phyloP scores from a whole-genome alignment of 1,139 yeast species.

The Meyerozyma carpophila region DNA sequence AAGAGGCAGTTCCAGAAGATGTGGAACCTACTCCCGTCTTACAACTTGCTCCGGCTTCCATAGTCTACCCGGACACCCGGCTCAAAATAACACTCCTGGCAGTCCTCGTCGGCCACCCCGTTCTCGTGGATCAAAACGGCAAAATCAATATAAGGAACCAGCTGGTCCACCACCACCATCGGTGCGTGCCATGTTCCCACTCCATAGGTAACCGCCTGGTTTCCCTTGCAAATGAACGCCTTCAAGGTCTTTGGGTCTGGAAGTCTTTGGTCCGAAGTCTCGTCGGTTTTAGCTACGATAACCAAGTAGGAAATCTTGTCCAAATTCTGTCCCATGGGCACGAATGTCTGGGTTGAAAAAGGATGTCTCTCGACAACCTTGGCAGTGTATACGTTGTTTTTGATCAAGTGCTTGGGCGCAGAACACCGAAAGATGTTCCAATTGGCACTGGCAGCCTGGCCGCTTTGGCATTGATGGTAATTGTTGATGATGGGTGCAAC shows the following conservation, averaged over 20 bases:
- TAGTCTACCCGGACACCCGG: slow-evolving; percentile 51
- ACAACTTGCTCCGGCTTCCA: slow-evolving; percentile 5
- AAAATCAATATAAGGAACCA: slow-evolving; percentile 58
- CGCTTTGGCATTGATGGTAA: slow-evolving; percentile 43
- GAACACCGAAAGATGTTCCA: slow-evolving; percentile 83
- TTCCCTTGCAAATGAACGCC: slow-evolving; percentile 75
- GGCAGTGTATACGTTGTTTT: slow-evolving; percentile 39
- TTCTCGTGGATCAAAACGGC: slow-evolving; percentile 83
- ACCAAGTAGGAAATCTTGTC: slow-evolving; percentile 59
- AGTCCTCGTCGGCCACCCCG: slow-evolving; percentile 73
- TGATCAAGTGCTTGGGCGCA: slow-evolving; percentile 61
- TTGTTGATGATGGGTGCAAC: slow-evolving; percentile 65
- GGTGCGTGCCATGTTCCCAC: slow-evolving; percentile 80
- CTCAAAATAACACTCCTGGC: slow-evolving; percentile 69
- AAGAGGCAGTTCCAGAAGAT: too few species aligned
- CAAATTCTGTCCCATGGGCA: slow-evolving; percentile 73
- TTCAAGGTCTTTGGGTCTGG: slow-evolving; percentile 58
- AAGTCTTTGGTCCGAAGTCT: slow-evolving; percentile 28
- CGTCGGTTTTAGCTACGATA: slow-evolving; percentile 64
- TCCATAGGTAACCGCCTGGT: slow-evolving; percentile 87
- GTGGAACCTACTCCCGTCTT: too few species aligned
- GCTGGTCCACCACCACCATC: slow-evolving; percentile 68
- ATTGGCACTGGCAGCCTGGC: slow-evolving; percentile 49
- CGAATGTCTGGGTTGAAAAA: slow-evolving; percentile 80
- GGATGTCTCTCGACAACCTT: slow-evolving; percentile 89